Base-by-base conservation (phyloP, 1,139 yeast species). In the Candida dubliniensis region DNA sequence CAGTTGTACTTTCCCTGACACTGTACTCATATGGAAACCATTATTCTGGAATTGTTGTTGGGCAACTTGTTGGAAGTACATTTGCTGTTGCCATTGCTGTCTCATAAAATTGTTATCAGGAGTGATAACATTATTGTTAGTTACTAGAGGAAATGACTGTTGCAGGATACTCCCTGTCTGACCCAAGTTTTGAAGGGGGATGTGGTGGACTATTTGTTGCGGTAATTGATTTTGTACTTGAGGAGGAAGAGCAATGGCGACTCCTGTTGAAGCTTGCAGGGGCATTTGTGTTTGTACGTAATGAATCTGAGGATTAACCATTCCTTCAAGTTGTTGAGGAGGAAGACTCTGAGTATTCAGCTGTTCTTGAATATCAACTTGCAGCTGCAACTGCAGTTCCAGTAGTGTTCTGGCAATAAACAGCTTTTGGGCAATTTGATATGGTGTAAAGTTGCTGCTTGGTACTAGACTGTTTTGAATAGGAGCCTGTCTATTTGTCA, bases 341-440 rank as follows among this genome's bases (percentile, higher is more conserved):
- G 7, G n/a, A 27, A n/a, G 8, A 27, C 10, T 27, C 7, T 27
- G 30, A 27, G 30, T 15, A 2, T 23, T 30, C 11, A 33, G 41
- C 24, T 39, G 37, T 7, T 42, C 40, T 30, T 41, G 47, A 30
- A 42, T 18, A 5, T 18, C 5, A 27, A 8, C 13, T 2, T 23
- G 34, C 11, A 33, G 41, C 8, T 14, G 34, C 24, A 12, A 30
- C 4, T 30, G 39, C n/a, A 29, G 35, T 30, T 41, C 46, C 31
- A 42, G 51, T 34, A 36, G 43, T 27, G 39, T 30, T 13, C 36
- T 40, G n/a, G 41, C 41, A 18, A 42, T 31, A 13, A 34, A 42
- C 36, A 38, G 45, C 27, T 44, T 43, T 37, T 40, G 44, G 15
- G 47, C 43, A 24, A 40, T 13, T 33, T 36, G 43, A 39, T 40